Base-by-base conservation (phyloP, 2,329 filamentous ascomycete species). In the Stachybotrys chartarum region DNA sequence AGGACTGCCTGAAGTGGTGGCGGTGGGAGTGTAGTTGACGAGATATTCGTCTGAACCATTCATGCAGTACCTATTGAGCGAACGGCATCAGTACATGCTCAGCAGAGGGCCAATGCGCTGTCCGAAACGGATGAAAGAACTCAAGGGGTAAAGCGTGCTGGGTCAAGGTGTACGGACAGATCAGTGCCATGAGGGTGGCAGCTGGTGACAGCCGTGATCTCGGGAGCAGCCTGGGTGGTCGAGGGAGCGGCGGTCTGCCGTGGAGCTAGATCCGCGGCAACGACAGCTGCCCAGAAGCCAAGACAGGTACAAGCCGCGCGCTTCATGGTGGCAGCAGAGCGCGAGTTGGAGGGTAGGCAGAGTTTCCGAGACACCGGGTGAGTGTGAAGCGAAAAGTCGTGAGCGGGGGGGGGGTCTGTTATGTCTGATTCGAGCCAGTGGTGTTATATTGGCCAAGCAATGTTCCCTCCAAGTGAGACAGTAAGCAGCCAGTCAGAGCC, bases 1-100 rank as follows among this genome's bases (percentile, higher is more conserved):
- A 1, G 86, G 83, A 42, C 8, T 10, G 17, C 83, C 68, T 51
- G 79, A 77, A 50, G 77, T 76, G 1, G 79, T 83, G 17, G 76
- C 76, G 5, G 81, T 87, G 3, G 75, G 72, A 7, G 78, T 76
- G 3, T 75, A 70, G 52, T 72, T 70, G 24, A 78, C 70, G 42
- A 69, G 60, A 54, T 75, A 79, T 62, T 78, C 76, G 0, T 69
- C 69, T 10, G 68, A 64, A 50, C 70, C 73, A 45, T 70, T 73
- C 60, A 78, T 68, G 60, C 78, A 81, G 58, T 69, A 74, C 14
- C 77, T 79, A 55, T 30, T 42, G 35, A 12, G 39, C 50, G 39
- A 14, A 32, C 32, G 35, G 44, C 39, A 55, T 32, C 7, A 47
- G 45, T 14, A 6, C 3, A 17, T 24, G 10, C 45, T 47, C 17